phyloP scores from a whole-genome alignment of 306 rosid genomes.

The Citrullus mucosospermus region DNA sequence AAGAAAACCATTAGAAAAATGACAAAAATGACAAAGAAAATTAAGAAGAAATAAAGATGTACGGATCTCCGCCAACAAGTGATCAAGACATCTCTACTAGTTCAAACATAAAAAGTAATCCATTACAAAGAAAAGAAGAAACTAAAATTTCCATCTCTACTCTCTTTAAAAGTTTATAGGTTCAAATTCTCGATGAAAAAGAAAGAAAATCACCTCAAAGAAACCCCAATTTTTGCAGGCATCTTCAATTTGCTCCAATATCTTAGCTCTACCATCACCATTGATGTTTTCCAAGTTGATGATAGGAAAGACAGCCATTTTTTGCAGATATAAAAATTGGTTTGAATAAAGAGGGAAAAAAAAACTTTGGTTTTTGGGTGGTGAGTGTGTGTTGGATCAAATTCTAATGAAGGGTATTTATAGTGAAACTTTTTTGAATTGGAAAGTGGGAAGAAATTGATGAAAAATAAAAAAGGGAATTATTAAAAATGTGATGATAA shows the following conservation, averaged over 20 bases:
- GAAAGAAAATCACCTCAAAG: conserved; percentile 48
- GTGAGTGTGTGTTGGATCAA: background rate
- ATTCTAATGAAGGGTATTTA: background rate
- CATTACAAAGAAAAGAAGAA: no score
- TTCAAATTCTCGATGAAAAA: no score
- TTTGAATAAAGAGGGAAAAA: background rate
- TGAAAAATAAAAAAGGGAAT: background rate
- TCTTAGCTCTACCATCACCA: conserved; percentile 52
- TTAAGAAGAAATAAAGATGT: no score
- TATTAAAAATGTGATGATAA: background rate
- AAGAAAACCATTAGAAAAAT: no score
- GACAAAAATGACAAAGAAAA: no score
- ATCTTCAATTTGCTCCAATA: conserved; percentile 61
- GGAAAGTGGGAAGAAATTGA: background rate
- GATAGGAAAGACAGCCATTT: conserved; percentile 64
- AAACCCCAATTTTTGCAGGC: conserved; percentile 97
- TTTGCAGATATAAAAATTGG: background rate
- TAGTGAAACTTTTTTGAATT: background rate
- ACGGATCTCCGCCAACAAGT: no score
- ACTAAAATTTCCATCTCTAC: no score
- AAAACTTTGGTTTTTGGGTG: background rate
- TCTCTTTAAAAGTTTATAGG: no score
- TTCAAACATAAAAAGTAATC: no score
- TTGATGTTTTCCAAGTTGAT: conserved; percentile 59
- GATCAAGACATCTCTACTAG: no score